phyloP scores from a whole-genome alignment of 176 grass and related monocot species.

The Olyra latifolia region DNA sequence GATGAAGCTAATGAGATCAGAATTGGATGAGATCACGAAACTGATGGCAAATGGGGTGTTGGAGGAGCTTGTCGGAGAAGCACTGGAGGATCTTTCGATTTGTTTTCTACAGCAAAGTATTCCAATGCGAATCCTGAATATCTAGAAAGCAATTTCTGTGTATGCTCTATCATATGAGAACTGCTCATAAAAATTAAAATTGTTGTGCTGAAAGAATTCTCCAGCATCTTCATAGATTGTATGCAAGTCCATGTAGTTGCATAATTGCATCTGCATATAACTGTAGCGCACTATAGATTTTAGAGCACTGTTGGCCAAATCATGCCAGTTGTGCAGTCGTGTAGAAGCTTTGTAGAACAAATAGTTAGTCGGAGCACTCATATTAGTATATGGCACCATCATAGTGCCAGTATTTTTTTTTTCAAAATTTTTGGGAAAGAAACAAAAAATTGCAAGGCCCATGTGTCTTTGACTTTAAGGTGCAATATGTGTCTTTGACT shows the following conservation, averaged over 20 bases:
- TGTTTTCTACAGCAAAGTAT: conserved; percentile 32
- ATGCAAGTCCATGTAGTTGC: conserved; percentile 19
- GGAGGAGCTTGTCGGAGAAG: conserved; percentile 64
- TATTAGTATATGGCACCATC: conserved; percentile 12
- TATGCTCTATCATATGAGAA: conserved; percentile 7
- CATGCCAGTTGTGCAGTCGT: not conserved
- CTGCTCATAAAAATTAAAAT: conserved; percentile 1
- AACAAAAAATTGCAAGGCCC: conserved; percentile 33
- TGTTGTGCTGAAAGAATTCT: conserved; percentile 15
- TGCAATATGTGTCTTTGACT: conserved; percentile 32
- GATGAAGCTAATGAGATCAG: conserved; percentile 47
- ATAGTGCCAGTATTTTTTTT: not conserved
- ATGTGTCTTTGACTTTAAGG: conserved; percentile 41
- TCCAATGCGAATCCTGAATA: not conserved
- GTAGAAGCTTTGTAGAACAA: not conserved
- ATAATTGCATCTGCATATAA: conserved; percentile 37
- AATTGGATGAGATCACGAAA: conserved; percentile 50
- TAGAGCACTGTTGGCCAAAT: not conserved
- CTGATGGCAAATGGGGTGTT: conserved; percentile 55
- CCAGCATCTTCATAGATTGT: conserved; percentile 34
- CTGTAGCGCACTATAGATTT: not conserved
- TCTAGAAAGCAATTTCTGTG: conserved; percentile 43
- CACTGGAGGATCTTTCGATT: conserved; percentile 35
- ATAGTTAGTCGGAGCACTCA: not conserved
- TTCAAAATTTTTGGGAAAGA: conserved; percentile 8